Conservation (phyloP, 2,329 filamentous ascomycete genomes). For the Mariannaea sp. region DNA sequence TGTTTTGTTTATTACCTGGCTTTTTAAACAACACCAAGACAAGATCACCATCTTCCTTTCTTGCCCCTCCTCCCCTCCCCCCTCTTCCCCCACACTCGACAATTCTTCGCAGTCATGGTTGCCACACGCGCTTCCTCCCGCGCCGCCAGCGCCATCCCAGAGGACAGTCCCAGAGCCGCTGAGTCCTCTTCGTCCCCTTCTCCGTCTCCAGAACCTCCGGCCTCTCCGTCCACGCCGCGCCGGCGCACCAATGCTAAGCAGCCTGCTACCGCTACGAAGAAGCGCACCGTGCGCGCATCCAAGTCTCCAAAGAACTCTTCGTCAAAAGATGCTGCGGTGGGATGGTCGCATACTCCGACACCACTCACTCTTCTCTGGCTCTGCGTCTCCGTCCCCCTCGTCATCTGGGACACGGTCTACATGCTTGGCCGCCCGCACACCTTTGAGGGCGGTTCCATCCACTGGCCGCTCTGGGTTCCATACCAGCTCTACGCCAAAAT, state of each 20-base stretch:
- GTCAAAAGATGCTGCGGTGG: background rate
- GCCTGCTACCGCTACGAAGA: constrained; percentile 19
- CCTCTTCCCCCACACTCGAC: background rate
- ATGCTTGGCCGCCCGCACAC: constrained; percentile 78
- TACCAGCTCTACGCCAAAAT: constrained; percentile 81
- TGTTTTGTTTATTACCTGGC: background rate
- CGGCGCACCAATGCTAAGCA: constrained; percentile 24
- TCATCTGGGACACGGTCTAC: constrained; percentile 81
- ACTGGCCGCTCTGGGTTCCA: constrained; percentile 74
- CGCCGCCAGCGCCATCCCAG: constrained; percentile 37
- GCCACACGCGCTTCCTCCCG: constrained; percentile 45
- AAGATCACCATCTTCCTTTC: background rate
- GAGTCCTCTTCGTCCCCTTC: constrained; percentile 19
- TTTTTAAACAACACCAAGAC: background rate
- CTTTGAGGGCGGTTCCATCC: constrained; percentile 76
- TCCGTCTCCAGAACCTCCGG: constrained; percentile 11
- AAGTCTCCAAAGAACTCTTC: background rate
- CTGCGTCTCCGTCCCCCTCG: constrained; percentile 73
- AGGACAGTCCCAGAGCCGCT: constrained; percentile 24
- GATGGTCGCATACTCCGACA: constrained; percentile 54
- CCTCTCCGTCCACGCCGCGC: constrained; percentile 23
- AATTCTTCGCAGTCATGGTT: constrained; percentile 40
- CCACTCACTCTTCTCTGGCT: constrained; percentile 68
- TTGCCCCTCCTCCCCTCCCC: background rate
- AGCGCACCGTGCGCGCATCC: constrained; percentile 9